Base-by-base conservation (phyloP, 2,329 filamentous ascomycete genomes). In the Diaporthe ampelina region DNA sequence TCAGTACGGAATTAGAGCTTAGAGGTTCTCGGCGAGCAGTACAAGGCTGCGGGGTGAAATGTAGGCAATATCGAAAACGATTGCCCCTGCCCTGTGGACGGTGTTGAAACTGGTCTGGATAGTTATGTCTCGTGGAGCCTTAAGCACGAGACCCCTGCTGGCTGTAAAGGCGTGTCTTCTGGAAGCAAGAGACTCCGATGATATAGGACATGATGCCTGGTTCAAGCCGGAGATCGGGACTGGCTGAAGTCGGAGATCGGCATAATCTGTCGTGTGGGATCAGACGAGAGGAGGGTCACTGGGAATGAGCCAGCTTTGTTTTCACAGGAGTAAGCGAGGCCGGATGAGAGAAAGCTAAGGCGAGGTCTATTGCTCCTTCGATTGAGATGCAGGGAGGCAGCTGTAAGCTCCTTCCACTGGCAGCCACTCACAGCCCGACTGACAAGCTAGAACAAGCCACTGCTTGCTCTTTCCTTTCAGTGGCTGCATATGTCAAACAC, bases 71-170 rank as follows among this genome's bases (percentile, higher is more conserved):
- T 73, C 59, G 73, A 61, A 21, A 32, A 26, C 61, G 59, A 65
- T 61, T 61, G 73, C 67, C 63, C 73, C 63, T 63, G 73, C 63
- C 73, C 63, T 63, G 73, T 73, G 59, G 11, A 68, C 71, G 67
- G 45, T 61, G 4, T 70, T 13, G n/a, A 63, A 40, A 37, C 70
- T 59, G 52, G 48, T 40, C 45, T 19, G 48, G 52, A 35, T 63
- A 59, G 50, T 19, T 9, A 4, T 75, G 70, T 75, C 70, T 74
- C 69, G 43, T 58, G 32, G 3, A 54, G 32, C 56, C 56, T 59
- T 29, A n/a, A n/a, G 21, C 32, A 58, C 68, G 73, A 76, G 73
- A 70, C 69, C 52, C 67, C 54, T 70, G 45, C 69, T 58, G 43
- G 72, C 65, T 52, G 40, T 57, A 57, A 48, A 43, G 73, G 17